Evolutionary conservation across 1,284 basidiomycete species (phyloP).

Genomic region (Cryptococcus deneoformans): DNA sequence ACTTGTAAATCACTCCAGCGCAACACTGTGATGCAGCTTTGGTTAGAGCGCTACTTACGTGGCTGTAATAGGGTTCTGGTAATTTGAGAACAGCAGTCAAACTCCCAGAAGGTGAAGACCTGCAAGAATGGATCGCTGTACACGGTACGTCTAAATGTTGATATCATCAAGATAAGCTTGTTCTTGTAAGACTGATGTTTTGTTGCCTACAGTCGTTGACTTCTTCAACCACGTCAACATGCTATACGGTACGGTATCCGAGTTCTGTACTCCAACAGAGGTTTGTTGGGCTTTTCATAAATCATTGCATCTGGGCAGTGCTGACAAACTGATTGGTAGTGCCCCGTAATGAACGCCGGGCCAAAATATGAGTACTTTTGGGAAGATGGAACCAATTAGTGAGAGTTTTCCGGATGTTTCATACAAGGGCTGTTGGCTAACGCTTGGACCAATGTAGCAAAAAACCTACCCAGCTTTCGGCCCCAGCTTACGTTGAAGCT

Average conservation of each 20-base stretch:
- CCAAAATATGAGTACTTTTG: constrained; percentile 98
- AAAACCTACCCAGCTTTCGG: constrained; percentile 88
- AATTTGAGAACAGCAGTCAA: constrained; percentile 86
- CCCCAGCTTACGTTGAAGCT: constrained; percentile 96
- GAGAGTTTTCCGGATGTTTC: not conserved
- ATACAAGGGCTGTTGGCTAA: not conserved
- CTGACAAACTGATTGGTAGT: constrained; percentile 55
- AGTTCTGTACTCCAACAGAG: constrained; percentile 93
- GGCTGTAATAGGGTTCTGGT: constrained; percentile 70
- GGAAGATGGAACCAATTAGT: constrained; percentile 70
- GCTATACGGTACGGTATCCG: constrained; percentile 93
- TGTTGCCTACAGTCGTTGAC: constrained; percentile 66
- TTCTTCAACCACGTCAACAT: constrained; percentile 97
- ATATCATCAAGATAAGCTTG: not conserved
- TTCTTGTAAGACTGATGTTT: too few relatives aligned
- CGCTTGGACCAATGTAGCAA: constrained; percentile 51
- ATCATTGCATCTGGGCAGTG: not conserved
- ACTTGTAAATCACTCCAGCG: constrained; percentile 56
- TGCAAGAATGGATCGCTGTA: constrained; percentile 95
- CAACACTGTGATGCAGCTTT: not conserved
- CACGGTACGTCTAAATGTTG: constrained; percentile 63
- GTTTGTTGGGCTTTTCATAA: constrained; percentile 49
- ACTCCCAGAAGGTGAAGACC: constrained; percentile 89
- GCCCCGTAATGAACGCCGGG: constrained; percentile 98
- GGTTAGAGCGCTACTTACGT: too few relatives aligned